Base-by-base conservation (phyloP, 2,329 filamentous ascomycete species). In the Falciphora oryzae region DNA sequence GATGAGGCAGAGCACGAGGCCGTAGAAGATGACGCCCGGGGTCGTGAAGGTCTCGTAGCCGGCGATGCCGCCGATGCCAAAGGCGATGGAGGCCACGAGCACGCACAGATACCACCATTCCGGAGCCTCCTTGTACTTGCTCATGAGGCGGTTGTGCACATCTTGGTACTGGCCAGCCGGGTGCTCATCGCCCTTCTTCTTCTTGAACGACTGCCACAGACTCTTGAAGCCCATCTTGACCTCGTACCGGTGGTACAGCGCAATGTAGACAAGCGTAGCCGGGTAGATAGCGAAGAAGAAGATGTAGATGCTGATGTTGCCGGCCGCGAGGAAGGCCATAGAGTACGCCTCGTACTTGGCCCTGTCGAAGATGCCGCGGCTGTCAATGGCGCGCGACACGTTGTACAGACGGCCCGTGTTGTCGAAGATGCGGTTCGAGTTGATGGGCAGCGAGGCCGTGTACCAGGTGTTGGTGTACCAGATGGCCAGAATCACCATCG, bases 381-480 rank as follows among this genome's bases (percentile, higher is more conserved):
- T 72, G 68, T 82, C 74, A 64, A 80, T 74, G 14, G 77, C 76
- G 1, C 69, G 69, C 25, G 75, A 76, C 38, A 83, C 79, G 63
- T 83, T 80, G 75, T 84, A 85, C 5, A 77, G 70, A 3, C 73
- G 62, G 22, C 77, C 82, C 32, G 77, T 80, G 69, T 82, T 80
- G 66, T 85, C 81, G 66, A 75, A 84, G 29, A 83, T 77, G 16
- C 76, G 75, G 72, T 83, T 83, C 27, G 78, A 80, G 74, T 81
- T 83, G 74, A 84, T 81, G 35, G 80, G 79, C 31, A 83, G 73
- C 68, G 85, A 67, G 50, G 80, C 78, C 14, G 80, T 82, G 72
- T 84, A 83, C 75, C 82, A 89, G 1, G 82, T 74, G 64, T 85
- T 85, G 59, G 77, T 81, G 72, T 84, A 90, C 75, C 86, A 88